phyloP scores from a whole-genome alignment of 2,329 filamentous ascomycete species.

The Arthrinium puccinioides region DNA sequence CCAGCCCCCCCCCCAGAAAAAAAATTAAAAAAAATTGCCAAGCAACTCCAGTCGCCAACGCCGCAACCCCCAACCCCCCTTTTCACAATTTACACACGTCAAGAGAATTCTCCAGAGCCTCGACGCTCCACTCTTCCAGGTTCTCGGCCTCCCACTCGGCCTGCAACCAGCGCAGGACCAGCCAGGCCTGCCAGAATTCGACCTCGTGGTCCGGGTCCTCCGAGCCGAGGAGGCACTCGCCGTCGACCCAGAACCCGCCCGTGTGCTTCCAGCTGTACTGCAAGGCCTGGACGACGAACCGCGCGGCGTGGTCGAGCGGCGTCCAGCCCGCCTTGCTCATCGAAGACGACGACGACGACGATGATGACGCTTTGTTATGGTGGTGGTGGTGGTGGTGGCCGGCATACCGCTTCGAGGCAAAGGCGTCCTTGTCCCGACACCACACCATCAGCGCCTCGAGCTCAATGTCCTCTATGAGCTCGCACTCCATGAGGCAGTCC shows the following conservation, averaged over 20 bases:
- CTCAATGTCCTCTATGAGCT: constrained; percentile 10
- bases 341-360: not conserved
- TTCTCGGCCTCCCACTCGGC: constrained; percentile 18
- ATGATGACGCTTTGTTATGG: not conserved
- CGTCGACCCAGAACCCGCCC: constrained; percentile 16
- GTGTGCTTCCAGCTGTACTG: constrained; percentile 17
- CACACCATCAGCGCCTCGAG: constrained; percentile 12
- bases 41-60: too few species aligned
- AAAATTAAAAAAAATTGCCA: too few species aligned
- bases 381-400: not conserved
- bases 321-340: constrained; percentile 15
- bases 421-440: constrained; percentile 11
- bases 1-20: too few species aligned
- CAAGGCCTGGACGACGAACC: constrained; percentile 19
- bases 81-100: not conserved
- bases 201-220: constrained; percentile 9
- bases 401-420: constrained; percentile 8
- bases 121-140: constrained; percentile 2
- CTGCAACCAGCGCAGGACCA: constrained; percentile 18
- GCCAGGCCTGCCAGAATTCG: constrained; percentile 21
- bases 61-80: too few species aligned
- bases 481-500: constrained; percentile 16
- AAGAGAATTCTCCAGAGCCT: not conserved
- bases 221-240: constrained; percentile 14
- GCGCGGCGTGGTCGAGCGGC: constrained; percentile 17